Base-by-base conservation (phyloP, 1,284 basidiomycete species). In the Coniophora puteana region DNA sequence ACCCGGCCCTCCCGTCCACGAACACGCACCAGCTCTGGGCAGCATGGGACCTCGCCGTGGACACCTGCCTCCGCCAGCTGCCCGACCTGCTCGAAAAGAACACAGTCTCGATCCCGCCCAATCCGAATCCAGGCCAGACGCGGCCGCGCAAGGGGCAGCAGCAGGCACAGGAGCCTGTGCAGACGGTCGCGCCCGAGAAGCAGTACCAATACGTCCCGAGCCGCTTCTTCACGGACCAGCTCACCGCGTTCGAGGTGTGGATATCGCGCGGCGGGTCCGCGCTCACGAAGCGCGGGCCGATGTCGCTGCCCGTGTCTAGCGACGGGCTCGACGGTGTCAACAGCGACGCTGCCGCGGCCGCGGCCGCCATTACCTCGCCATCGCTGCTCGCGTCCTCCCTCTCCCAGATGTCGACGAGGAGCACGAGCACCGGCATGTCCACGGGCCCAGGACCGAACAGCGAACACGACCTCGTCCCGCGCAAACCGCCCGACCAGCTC, bases 221-320 rank as follows among this genome's bases (percentile, higher is more conserved):
- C 55, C 78, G 84, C 34, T 99, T 99, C 69, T 99, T 99, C 66
- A 80, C 90, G 3, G 94, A 99, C 58, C 94, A 98, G 57, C 76
- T 99, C 29, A 95, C 92, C 4, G 95, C 96, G 1, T 99, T 99
- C 55, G 92, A 98, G 58, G 91, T 99, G 13, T 99, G 96, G 95
- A 92, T 99, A 54, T 88, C 90, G 14, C 80, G 93, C 42, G 91
- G 92, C 13, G 89, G 89, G 0, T 87, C 87, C 5, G 88, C 85
- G 3, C 67, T 89, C 29, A 89, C 87, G 3, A 81, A 78, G 48
- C 76, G 76, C n/a, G 85, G 86, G 0, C 84, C 84, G 2, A 61
- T 88, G 48, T 83, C 84, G 4, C 65, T 88, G 13, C 83, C 84
- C 24, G 61, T 71, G 8, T 65, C 68, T 22, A 61, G 54, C 32